Evolutionary conservation across 1,139 yeast genomes (phyloP).

Genomic region (Suhomyces bolitotheri): DNA sequence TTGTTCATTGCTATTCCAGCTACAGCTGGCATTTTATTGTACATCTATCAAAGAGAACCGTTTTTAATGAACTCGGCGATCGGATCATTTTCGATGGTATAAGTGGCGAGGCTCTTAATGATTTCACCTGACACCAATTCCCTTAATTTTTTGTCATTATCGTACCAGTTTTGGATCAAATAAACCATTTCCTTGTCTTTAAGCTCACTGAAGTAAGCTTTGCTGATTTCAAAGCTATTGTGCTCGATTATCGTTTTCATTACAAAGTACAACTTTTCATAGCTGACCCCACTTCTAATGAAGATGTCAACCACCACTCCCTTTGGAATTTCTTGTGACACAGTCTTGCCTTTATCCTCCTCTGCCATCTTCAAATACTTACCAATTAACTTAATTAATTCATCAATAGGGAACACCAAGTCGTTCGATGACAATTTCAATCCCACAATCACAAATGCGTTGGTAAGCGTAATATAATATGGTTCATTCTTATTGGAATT

Average conservation of each 20-base stretch:
- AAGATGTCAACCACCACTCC: slow-evolving; percentile 64
- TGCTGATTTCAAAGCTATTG: slow-evolving; percentile 49
- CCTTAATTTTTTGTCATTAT: slow-evolving; percentile 59
- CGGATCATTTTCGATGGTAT: slow-evolving; percentile 50
- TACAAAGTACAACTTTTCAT: slow-evolving; percentile 66
- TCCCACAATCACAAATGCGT: slow-evolving; percentile 46
- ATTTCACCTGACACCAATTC: slow-evolving; percentile 47
- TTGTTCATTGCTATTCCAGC: too few relatives aligned
- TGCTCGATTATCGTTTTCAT: slow-evolving; percentile 70
- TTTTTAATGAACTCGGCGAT: slow-evolving; percentile 38
- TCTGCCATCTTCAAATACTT: slow-evolving; percentile 42
- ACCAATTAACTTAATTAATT: slow-evolving; percentile 60
- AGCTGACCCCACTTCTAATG: slow-evolving; percentile 70
- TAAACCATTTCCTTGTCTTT: slow-evolving; percentile 55
- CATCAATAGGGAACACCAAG: slow-evolving; percentile 77
- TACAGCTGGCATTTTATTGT: slow-evolving; percentile 2
- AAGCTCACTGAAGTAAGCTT: slow-evolving; percentile 45
- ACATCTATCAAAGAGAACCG: slow-evolving; percentile 7
- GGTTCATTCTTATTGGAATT: slow-evolving; percentile 37
- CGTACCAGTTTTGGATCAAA: slow-evolving; percentile 66
- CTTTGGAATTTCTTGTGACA: slow-evolving; percentile 41
- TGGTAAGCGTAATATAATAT: slow-evolving; percentile 34
- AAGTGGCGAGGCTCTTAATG: slow-evolving; percentile 38
- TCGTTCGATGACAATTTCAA: slow-evolving; percentile 53
- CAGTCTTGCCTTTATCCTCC: slow-evolving; percentile 30